Evolutionary conservation across 2,329 filamentous ascomycete genomes (phyloP).

Genomic region (Fusarium cyanostomum): DNA sequence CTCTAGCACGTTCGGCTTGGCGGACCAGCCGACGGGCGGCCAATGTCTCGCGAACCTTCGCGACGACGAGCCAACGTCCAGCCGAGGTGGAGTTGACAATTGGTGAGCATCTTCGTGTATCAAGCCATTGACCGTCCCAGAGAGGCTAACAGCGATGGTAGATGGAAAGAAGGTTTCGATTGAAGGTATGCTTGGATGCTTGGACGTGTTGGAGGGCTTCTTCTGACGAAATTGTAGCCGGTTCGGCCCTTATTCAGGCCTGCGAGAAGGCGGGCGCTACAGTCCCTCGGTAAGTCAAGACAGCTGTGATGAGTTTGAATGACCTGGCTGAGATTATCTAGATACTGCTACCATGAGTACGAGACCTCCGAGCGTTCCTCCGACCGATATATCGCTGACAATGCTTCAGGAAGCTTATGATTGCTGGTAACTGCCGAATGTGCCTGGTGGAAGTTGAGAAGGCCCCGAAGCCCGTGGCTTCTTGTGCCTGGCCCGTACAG

Average conservation of each 20-base stretch:
- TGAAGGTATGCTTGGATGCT: constrained; percentile 73
- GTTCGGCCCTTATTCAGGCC: constrained; percentile 96
- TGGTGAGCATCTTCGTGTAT: constrained; percentile 62
- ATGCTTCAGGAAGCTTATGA: constrained; percentile 85
- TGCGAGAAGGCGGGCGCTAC: constrained; percentile 97
- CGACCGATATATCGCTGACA: constrained; percentile 53
- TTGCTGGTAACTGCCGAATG: constrained; percentile 99
- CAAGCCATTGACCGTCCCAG: constrained; percentile 44
- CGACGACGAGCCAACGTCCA: constrained; percentile 78
- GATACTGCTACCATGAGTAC: constrained; percentile 99
- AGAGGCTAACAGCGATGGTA: constrained; percentile 54
- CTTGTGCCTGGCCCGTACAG: constrained; percentile 98
- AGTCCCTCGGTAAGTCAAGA: constrained; percentile 75
- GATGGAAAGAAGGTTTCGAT: constrained; percentile 99
- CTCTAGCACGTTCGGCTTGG: constrained; percentile 74
- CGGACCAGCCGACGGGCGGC: constrained; percentile 68
- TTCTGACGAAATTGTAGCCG: constrained; percentile 70
- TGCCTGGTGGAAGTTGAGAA: constrained; percentile 98
- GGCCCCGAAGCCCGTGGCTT: constrained; percentile 96
- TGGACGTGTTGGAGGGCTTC: constrained; percentile 27
- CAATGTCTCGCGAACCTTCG: constrained; percentile 79
- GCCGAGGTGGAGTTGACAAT: constrained; percentile 98
- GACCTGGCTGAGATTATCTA: constrained; percentile 53
- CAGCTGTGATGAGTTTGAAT: constrained; percentile 26
- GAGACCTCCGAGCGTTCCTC: constrained; percentile 48